Conservation (phyloP, 2,329 filamentous ascomycete species). For the Fusarium abutilonis region DNA sequence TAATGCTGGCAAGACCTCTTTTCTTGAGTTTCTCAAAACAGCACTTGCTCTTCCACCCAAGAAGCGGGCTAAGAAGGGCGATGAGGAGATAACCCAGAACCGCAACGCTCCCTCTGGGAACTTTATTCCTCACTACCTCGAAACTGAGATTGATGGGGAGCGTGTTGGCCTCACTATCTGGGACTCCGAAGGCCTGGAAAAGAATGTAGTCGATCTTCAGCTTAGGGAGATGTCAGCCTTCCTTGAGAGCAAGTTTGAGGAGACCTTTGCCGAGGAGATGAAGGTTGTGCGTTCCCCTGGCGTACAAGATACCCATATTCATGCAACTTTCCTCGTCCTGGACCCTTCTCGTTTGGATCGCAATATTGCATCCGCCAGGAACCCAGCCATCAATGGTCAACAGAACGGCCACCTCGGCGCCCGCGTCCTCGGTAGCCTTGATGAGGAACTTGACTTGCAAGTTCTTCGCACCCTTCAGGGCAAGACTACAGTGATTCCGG, state of each 20-base stretch:
- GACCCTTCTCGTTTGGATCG: slow-evolving; percentile 87
- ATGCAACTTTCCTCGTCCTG: slow-evolving; percentile 91
- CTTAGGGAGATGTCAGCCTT: slow-evolving; percentile 91
- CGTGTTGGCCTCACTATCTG: slow-evolving; percentile 92
- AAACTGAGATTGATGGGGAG: slow-evolving; percentile 93
- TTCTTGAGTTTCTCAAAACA: slow-evolving; percentile 93
- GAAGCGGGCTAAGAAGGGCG: slow-evolving; percentile 70
- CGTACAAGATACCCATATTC: slow-evolving; percentile 95
- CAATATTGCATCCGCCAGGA: slow-evolving; percentile 76
- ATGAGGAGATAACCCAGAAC: slow-evolving; percentile 68
- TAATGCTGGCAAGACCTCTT: slow-evolving; percentile 92
- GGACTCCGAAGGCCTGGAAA: slow-evolving; percentile 96
- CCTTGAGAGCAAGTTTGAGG: slow-evolving; percentile 97
- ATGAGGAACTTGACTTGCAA: slow-evolving; percentile 90
- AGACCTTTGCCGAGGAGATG: slow-evolving; percentile 97
- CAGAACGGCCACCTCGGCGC: slow-evolving; percentile 57
- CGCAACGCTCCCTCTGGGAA: slow-evolving; percentile 67
- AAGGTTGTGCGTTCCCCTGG: slow-evolving; percentile 95
- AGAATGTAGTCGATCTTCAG: slow-evolving; percentile 93
- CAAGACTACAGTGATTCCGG: slow-evolving; percentile 94
- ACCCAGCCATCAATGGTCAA: slow-evolving; percentile 60
- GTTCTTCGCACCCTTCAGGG: slow-evolving; percentile 87
- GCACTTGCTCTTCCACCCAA: slow-evolving; percentile 84
- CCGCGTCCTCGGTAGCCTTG: slow-evolving; percentile 73
- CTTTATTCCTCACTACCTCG: slow-evolving; percentile 89